Base-by-base conservation (phyloP, 164 flowering plant genomes). In the Nelumbo lutea region DNA sequence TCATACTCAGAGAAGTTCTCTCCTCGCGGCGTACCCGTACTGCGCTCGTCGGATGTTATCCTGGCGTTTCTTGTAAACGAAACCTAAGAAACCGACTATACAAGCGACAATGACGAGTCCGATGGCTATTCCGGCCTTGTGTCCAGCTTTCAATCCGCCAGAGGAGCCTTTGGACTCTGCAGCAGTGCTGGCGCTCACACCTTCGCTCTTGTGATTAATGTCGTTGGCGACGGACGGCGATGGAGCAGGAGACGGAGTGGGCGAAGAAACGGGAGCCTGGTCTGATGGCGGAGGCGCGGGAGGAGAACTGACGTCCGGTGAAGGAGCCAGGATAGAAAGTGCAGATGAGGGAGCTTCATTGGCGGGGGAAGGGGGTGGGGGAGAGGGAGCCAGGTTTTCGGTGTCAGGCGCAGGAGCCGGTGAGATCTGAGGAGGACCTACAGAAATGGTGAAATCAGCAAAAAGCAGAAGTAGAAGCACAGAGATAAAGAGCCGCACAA, bases 41-140 rank as follows among this genome's bases (percentile, higher is more conserved):
- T 50, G 73, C 15, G 79, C 11, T 61, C 84, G 73, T 42, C 72
- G 74, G 7, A 79, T 61, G 55, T 82, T 82, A 11, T 71, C 71
- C 44, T 67, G 79, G 50, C 84, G 66, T 62, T 77, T 82, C 77
- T 75, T 77, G 79, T 79, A 82, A 5, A 82, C 70, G 42, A 77
- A 39, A 2, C 68, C 79, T 1, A 59, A 80, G 15, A 75, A 0
- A 4, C 70, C 76, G 5, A 82, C 70, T 1, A 73, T 3, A 6
- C 73, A 72, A 2, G 64, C 84, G 2, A 66, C 82, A 44, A 68
- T 53, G 8, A 82, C 61, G 9, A 79, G 80, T 55, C 84, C 84
- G 5, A 77, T 3, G 0, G 69, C 80, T 15, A 75, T 73, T 39
- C 84, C 84, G 39, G 77, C 80, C 72, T 77, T 79, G 77, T 75